Percentiles rank a stretch among this genome's conserved stretches.
phyloP scores from a whole-genome alignment of 2,329 filamentous ascomycete species.

The Colletotrichum cuscutae region DNA sequence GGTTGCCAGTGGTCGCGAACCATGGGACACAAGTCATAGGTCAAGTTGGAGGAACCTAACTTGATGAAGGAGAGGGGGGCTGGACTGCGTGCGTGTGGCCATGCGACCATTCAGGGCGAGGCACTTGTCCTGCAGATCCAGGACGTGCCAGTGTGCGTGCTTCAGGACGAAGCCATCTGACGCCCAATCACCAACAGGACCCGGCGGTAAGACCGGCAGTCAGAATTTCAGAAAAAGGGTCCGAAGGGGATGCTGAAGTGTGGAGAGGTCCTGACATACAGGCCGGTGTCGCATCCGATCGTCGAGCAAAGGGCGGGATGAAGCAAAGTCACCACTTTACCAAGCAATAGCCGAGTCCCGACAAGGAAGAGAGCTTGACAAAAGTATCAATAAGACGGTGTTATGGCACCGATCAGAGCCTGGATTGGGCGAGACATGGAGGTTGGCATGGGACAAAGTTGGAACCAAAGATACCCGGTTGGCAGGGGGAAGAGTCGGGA shows the following conservation, averaged over 20 bases:
- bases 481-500: neutral
- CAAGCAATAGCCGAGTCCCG: neutral
- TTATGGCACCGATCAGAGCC: neutral
- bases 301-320: neutral
- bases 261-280: neutral
- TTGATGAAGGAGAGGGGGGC: neutral
- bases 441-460: neutral
- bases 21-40: neutral
- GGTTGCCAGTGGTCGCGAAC: neutral
- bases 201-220: slow-evolving; percentile 22
- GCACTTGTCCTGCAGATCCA: slow-evolving; percentile 26
- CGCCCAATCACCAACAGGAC: slow-evolving; percentile 23
- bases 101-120: slow-evolving; percentile 24
- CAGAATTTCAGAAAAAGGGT: neutral
- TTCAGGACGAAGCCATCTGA: slow-evolving; percentile 6
- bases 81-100: slow-evolving; percentile 12
- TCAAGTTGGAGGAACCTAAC: neutral
- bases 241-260: neutral
- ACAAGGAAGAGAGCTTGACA: neutral
- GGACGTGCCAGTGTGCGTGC: slow-evolving; percentile 29
- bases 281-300: slow-evolving; percentile 1
- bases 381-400: neutral
- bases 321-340: neutral
- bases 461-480: neutral
- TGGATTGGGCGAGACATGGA: neutral